Conservation (phyloP, 345 rosid species). For the Viola odorata region DNA sequence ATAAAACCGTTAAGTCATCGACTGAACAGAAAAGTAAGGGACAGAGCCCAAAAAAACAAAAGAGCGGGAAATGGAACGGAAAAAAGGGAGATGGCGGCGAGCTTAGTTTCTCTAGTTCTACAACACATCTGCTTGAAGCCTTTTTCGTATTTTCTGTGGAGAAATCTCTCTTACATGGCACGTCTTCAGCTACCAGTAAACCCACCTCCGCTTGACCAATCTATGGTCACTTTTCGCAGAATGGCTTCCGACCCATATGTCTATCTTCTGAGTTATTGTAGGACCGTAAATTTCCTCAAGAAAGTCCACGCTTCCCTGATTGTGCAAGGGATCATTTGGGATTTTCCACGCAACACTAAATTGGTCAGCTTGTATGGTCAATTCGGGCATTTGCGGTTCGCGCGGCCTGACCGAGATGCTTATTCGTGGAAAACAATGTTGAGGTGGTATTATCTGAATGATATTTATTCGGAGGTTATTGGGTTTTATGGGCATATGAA, state of each 20-base stretch:
- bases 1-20: no score
- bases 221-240: conserved; percentile 16
- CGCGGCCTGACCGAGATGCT: conserved; percentile 71
- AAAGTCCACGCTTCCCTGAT: conserved; percentile 40
- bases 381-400: conserved; percentile 41
- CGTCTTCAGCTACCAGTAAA: background rate
- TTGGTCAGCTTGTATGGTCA: conserved; percentile 55
- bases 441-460: conserved; percentile 55
- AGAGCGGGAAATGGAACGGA: background rate
- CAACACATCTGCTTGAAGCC: conserved; percentile 15
- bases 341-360: conserved; percentile 49
- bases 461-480: conserved; percentile 33
- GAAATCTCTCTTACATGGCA: conserved; percentile 16
- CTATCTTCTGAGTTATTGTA: conserved; percentile 44
- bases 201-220: conserved; percentile 7
- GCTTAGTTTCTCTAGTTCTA: conserved; percentile 11
- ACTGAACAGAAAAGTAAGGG: no score
- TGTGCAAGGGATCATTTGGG: conserved; percentile 37
- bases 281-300: conserved; percentile 35
- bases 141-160: conserved; percentile 14
- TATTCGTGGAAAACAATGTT: conserved; percentile 68
- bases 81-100: conserved; percentile 5
- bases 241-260: conserved; percentile 30
- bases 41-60: no score
- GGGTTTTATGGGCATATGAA: conserved; percentile 36